Evolutionary conservation across 2,329 filamentous ascomycete genomes (phyloP), one percentile per base, ranked within the genome.

Genomic region (Aspergillus sp.): DNA sequence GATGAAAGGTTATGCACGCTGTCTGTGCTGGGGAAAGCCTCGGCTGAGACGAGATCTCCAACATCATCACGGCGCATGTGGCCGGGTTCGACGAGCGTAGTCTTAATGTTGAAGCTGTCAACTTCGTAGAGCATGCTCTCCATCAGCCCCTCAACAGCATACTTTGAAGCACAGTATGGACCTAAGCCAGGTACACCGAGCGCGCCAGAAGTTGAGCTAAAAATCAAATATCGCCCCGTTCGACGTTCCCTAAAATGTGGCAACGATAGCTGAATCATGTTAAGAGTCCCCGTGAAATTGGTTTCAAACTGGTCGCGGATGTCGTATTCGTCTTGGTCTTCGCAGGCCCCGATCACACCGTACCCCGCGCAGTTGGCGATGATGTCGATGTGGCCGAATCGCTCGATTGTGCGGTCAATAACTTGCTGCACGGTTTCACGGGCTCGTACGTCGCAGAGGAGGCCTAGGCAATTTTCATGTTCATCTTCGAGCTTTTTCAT

Each of bases 91-190:
- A 98, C 93, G 5, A 99, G 83, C 2, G 93, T 97, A 0, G 91
- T 91, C 75, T 96, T 96, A 74, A 98, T 89, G 70, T 95, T 93
- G 76, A 96, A 97, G 0, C 82, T 79, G 63, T 97, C 93, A 39
- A 96, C 88, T 73, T 99, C 95, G 75, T 98, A 98, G 15, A 97
- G 83, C 90, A 99, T 93, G 15, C 91, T 93, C 75, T 99, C 95
- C 66, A 98, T 92, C 54, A 99, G 80, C 0, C 93, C 95, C 72
- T 99, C 95, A 4, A 96, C 91, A 0, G 95, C 95, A 75, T 97
- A 98, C 73, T 98, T 99, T 15, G 92, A 96, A 1, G 95, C 95
- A 74, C 93, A 98, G 71, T 96, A 98, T 0, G 93, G 93, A 0
- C 93, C 93, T 5, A 98, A 77, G 0, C 95, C 95, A 0, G 95